Percentiles rank a stretch among this genome's conserved stretches.
phyloP scores from a whole-genome alignment of 352 stramenopile genomes.

The Plasmopara halstedii region DNA sequence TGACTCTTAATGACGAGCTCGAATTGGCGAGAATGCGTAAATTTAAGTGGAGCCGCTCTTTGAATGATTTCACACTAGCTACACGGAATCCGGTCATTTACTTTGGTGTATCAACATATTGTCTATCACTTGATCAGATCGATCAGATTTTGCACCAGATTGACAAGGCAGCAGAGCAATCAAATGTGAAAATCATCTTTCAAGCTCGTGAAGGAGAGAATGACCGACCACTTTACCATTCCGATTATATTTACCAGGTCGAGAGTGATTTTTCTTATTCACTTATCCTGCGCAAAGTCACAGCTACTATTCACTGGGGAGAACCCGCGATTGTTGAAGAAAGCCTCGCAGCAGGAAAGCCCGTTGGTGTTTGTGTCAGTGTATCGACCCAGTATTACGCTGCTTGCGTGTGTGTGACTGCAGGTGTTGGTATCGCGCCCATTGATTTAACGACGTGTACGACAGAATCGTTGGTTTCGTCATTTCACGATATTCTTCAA shows the following conservation, averaged over 20 bases:
- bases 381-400: constrained; percentile 87
- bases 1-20: constrained; percentile 27
- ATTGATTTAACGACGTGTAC: constrained; percentile 60
- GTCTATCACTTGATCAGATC: constrained; percentile 20
- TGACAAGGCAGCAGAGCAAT: constrained; percentile 23
- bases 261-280: constrained; percentile 47
- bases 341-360: constrained; percentile 69
- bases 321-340: constrained; percentile 75
- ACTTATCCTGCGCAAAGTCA: too few relatives aligned
- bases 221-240: constrained; percentile 11
- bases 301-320: constrained; percentile 72
- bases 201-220: constrained; percentile 26
- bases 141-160: constrained; percentile 27
- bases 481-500: constrained; percentile 49
- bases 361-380: constrained; percentile 85
- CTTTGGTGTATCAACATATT: constrained; percentile 28
- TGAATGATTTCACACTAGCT: constrained; percentile 25
- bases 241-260: constrained; percentile 30
- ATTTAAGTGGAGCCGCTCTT: constrained; percentile 21
- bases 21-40: constrained; percentile 23
- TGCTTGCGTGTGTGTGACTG: constrained; percentile 54
- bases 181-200: constrained; percentile 44
- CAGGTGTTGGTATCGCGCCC: constrained; percentile 63
- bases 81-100: constrained; percentile 26
- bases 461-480: constrained; percentile 41